Conservation (phyloP, 305 asterid species). For the Fraxinus latifolia region DNA sequence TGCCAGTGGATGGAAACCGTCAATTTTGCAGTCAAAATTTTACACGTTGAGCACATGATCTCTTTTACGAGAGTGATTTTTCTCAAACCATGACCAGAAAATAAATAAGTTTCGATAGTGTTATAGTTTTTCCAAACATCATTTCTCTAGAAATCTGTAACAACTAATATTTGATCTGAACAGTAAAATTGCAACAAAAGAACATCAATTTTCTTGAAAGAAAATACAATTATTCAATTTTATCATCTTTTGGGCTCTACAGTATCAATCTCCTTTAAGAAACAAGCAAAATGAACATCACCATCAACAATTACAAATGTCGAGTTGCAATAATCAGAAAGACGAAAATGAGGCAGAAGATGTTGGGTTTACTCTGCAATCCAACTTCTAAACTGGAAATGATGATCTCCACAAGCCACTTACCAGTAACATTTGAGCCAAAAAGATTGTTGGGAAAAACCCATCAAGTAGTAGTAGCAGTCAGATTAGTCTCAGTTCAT, state of each 20-base stretch:
- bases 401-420: neutral
- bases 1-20: neutral
- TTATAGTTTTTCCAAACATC: neutral
- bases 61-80: neutral
- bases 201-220: neutral
- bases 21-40: neutral
- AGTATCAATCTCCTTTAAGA: neutral
- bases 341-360: neutral
- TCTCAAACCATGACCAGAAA: neutral
- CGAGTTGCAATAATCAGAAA: neutral
- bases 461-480: neutral
- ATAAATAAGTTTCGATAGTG: neutral
- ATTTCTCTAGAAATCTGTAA: neutral
- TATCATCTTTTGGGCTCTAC: neutral
- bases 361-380: neutral
- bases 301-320: neutral
- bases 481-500: conserved; percentile 55
- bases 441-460: neutral
- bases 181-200: neutral
- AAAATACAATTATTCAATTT: neutral
- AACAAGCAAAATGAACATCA: neutral
- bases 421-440: neutral
- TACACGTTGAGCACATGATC: neutral
- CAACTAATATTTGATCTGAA: neutral
- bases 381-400: conserved; percentile 7